Evolutionary conservation across 1,284 basidiomycete species (phyloP).

Genomic region (Malassezia arunalokei): DNA sequence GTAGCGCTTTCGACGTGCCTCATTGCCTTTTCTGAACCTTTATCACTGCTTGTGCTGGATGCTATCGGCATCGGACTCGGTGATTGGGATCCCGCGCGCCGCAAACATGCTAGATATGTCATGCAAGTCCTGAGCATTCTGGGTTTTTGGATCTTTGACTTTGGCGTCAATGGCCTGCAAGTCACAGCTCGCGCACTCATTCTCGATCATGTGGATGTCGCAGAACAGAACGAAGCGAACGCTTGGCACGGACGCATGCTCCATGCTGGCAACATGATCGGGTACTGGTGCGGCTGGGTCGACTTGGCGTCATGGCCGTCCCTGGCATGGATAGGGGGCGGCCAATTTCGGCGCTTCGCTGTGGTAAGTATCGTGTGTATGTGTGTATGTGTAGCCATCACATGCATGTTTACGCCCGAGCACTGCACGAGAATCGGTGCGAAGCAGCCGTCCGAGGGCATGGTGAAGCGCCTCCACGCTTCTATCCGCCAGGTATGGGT

Average conservation of each 20-base stretch:
- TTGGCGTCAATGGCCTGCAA: constrained; percentile 79
- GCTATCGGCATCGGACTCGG: constrained; percentile 63
- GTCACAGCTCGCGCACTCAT: constrained; percentile 81
- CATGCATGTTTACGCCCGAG: constrained; percentile 62
- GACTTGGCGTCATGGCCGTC: constrained; percentile 65
- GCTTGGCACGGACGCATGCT: constrained; percentile 80
- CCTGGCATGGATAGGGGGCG: constrained; percentile 70
- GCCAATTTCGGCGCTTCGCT: constrained; percentile 91
- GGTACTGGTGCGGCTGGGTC: constrained; percentile 58
- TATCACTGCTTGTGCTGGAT: constrained; percentile 67
- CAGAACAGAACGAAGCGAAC: constrained; percentile 79
- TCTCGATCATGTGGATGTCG: constrained; percentile 71
- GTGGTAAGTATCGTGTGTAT: constrained; percentile 70
- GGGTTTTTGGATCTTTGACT: constrained; percentile 85
- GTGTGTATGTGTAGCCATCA: constrained; percentile 68
- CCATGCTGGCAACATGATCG: constrained; percentile 34
- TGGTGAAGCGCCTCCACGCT: constrained; percentile 6
- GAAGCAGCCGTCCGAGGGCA: neutral
- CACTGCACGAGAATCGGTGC: neutral
- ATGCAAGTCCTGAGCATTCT: constrained; percentile 59
- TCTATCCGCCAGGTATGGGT: constrained; percentile 25
- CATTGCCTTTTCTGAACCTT: constrained; percentile 70
- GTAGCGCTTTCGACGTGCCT: constrained; percentile 62
- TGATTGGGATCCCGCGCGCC: constrained; percentile 72
- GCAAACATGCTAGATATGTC: constrained; percentile 15